Evolutionary conservation across 768 basidiomycete genomes (phyloP).

Genomic region (Auriculariales sp.): DNA sequence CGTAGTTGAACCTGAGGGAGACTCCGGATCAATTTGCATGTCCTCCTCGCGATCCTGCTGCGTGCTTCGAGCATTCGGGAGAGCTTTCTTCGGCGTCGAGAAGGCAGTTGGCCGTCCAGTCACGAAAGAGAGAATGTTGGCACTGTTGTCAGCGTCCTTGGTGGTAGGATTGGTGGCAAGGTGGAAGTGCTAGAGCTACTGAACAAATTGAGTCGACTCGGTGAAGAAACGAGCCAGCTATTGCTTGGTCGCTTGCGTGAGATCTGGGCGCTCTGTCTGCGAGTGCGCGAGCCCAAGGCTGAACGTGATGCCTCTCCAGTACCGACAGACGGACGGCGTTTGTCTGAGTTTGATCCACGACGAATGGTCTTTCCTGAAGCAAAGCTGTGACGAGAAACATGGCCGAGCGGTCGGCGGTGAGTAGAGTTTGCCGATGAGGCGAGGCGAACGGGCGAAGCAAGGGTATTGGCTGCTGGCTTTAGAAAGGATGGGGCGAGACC

Average conservation of each 20-base stretch:
- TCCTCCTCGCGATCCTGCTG: background rate
- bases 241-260: background rate
- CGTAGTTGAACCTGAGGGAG: too few species aligned
- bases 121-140: background rate
- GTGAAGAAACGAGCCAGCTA: background rate
- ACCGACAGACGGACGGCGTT: background rate
- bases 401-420: background rate
- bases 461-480: too few species aligned
- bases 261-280: too few species aligned
- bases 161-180: background rate
- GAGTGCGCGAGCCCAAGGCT: background rate
- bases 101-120: background rate
- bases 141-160: background rate
- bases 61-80: background rate
- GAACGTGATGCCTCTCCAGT: background rate
- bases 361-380: background rate
- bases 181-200: too few species aligned
- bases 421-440: background rate
- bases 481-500: too few species aligned
- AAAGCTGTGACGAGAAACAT: background rate
- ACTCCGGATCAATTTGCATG: background rate
- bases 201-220: too few species aligned
- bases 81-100: background rate
- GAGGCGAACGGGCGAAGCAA: background rate
- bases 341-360: too few species aligned